Conservation (phyloP, 176 grass and related monocot genomes). For the Rhynchospora breviuscula region DNA sequence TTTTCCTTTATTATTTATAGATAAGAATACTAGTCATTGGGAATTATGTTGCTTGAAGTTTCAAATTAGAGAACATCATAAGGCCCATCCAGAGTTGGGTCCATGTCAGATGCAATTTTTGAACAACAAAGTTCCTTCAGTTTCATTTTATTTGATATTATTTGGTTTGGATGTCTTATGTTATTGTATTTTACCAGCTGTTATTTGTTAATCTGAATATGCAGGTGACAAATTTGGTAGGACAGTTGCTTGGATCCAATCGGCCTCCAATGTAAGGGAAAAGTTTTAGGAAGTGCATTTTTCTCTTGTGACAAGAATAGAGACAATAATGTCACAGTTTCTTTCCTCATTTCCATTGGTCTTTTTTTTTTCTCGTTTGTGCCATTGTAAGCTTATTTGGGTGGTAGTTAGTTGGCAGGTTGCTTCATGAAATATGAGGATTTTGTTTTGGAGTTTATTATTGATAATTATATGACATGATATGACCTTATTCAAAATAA, state of each 20-base stretch:
- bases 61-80: no score
- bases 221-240: slow-evolving; percentile 87
- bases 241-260: slow-evolving; percentile 76
- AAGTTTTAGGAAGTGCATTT: slow-evolving; percentile 10
- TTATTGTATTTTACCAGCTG: neutral
- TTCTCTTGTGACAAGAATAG: slow-evolving; percentile 24
- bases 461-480: neutral
- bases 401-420: slow-evolving; percentile 1
- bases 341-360: neutral
- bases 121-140: neutral
- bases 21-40: no score
- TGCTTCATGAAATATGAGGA: neutral
- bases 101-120: no score
- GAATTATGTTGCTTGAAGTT: no score
- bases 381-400: neutral
- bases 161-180: neutral
- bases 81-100: no score
- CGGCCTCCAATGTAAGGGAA: slow-evolving; percentile 57
- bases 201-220: slow-evolving; percentile 18
- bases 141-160: slow-evolving; percentile 2
- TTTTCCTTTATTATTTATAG: no score
- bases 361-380: neutral
- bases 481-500: neutral
- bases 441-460: neutral
- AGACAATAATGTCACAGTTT: slow-evolving; percentile 1